Conservation (phyloP, 169 alveolate genomes). For the Cryptosporidium viatorum region DNA sequence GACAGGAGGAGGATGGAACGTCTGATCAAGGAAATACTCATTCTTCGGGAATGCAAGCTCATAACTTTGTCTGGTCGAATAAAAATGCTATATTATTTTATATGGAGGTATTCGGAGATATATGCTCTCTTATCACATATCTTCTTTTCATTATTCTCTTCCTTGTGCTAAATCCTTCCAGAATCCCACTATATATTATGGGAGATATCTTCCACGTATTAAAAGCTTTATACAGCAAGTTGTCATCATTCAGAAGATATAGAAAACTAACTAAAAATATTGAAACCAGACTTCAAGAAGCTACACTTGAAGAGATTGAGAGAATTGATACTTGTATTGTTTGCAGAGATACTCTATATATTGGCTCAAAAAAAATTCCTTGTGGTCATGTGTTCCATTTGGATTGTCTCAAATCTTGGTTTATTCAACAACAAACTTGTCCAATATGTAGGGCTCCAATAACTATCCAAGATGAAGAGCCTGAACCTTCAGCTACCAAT, state of each 20-base stretch:
- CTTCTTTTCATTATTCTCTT: constrained; percentile 78
- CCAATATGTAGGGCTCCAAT: constrained; percentile 83
- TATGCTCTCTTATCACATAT: constrained; percentile 28
- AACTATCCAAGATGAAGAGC: constrained; percentile 58
- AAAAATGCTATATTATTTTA: constrained; percentile 51
- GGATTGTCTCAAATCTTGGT: constrained; percentile 86
- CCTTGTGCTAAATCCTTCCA: constrained; percentile 85
- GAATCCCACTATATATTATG: constrained; percentile 88
- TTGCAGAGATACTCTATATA: constrained; percentile 86
- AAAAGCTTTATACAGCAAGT: constrained; percentile 74
- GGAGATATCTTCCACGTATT: constrained; percentile 87
- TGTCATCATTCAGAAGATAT: constrained; percentile 78
- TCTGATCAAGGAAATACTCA: constrained; percentile 1
- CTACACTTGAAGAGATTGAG: constrained; percentile 85
- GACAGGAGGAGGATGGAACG: constrained; percentile 8
- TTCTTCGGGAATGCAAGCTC: not conserved
- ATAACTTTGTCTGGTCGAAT: constrained; percentile 51
- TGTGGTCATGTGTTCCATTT: constrained; percentile 89
- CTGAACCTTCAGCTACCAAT: constrained; percentile 17
- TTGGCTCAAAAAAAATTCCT: constrained; percentile 84
- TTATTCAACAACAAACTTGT: constrained; percentile 86
- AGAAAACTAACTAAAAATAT: constrained; percentile 75
- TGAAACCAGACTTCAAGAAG: constrained; percentile 82
- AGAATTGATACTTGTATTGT: constrained; percentile 88
- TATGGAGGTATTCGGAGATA: constrained; percentile 52